Evolutionary conservation across 331 rosid genomes (phyloP).

Genomic region (Prunus yedoensis): DNA sequence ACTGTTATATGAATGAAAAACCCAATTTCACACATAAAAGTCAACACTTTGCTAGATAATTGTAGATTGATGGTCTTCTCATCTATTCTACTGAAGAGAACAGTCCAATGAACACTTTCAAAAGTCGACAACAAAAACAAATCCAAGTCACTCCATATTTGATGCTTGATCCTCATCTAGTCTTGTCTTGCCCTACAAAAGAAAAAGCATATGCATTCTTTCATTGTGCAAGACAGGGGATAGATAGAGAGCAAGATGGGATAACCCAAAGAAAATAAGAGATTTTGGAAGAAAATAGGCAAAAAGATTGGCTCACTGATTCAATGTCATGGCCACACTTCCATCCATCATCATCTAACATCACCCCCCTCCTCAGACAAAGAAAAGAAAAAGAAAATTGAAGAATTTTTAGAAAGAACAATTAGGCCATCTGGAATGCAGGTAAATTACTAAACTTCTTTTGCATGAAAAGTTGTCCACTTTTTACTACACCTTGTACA

Average conservation of each 20-base stretch:
- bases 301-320: conserved; percentile 13
- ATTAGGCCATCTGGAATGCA: neutral
- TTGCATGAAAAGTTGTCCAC: neutral
- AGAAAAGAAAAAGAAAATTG: neutral
- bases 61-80: conserved; percentile 26
- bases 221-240: conserved; percentile 44
- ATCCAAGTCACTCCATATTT: conserved; percentile 54
- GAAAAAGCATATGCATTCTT: conserved; percentile 50
- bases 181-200: conserved; percentile 80
- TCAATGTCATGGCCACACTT: conserved; percentile 17
- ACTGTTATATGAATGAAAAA: neutral
- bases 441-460: neutral
- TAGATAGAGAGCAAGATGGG: conserved; percentile 23
- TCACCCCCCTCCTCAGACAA: conserved; percentile 21
- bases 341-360: conserved; percentile 24
- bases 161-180: conserved; percentile 79
- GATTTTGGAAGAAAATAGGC: conserved; percentile 2
- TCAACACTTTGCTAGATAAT: neutral
- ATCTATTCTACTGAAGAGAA: conserved; percentile 43
- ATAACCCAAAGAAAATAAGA: conserved; percentile 19
- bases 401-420: conserved; percentile 2
- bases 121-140: conserved; percentile 46
- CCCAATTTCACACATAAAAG: conserved; percentile 12
- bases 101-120: conserved; percentile 38
- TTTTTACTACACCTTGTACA: neutral